Evolutionary conservation across 192 early-diverging fungal genomes (phyloP).

Genomic region (Spizellomyces punctatus): DNA sequence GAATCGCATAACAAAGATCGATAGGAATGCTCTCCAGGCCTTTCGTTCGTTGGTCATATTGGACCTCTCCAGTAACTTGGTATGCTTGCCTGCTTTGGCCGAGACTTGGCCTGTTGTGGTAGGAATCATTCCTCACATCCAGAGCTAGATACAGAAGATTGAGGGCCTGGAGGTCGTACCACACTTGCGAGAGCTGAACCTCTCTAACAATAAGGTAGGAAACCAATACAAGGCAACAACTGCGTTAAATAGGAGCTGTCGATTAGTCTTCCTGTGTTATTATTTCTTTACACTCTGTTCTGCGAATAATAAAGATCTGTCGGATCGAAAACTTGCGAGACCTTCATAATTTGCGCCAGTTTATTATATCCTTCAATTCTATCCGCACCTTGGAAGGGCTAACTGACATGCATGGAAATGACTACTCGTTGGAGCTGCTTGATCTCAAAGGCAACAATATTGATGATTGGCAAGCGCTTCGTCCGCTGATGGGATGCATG

Average conservation of each 20-base stretch:
- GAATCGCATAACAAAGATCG: conserved; percentile 20
- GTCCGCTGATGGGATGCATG: conserved; percentile 30
- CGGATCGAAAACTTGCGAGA: conserved; percentile 30
- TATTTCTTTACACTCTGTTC: background rate
- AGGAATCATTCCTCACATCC: background rate
- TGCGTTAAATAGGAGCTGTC: too few relatives aligned
- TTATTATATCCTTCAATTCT: conserved; percentile 51
- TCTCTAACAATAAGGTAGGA: conserved; percentile 47
- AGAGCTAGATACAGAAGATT: conserved; percentile 27
- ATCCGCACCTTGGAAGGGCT: conserved; percentile 42
- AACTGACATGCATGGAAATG: conserved; percentile 29
- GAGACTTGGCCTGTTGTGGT: too few relatives aligned
- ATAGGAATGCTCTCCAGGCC: conserved; percentile 8
- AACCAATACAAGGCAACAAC: too few relatives aligned
- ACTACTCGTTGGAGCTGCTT: conserved; percentile 33
- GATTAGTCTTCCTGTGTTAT: background rate
- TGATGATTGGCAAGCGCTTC: conserved; percentile 29
- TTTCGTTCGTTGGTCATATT: conserved; percentile 24
- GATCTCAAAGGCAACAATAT: conserved; percentile 52
- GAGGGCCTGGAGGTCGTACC: conserved; percentile 21
- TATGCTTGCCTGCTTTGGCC: background rate
- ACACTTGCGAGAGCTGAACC: conserved; percentile 42
- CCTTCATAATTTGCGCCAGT: conserved; percentile 21
- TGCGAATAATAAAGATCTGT: conserved; percentile 26
- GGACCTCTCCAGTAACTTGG: conserved; percentile 46